phyloP scores from a whole-genome alignment of 495 filamentous ascomycete genomes.

The Penicillium ucsense region DNA sequence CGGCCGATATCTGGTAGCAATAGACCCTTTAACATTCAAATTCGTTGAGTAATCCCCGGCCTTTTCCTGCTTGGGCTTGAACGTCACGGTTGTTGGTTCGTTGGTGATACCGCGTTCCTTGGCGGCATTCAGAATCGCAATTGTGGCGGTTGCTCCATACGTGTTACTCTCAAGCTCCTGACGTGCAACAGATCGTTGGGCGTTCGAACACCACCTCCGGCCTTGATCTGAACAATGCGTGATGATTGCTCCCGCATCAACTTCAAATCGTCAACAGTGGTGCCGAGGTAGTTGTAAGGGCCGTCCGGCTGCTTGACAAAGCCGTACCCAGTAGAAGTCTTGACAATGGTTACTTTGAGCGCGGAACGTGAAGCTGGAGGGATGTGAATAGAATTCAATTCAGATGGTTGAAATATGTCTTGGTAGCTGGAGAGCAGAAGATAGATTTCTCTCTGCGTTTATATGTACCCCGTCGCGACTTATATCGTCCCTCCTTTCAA shows the following conservation, averaged over 20 bases:
- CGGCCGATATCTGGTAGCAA: too few species aligned
- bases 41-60: neutral
- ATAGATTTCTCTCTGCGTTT: too few species aligned
- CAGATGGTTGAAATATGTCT: too few species aligned
- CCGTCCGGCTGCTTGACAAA: slow-evolving; percentile 45
- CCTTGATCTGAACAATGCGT: slow-evolving; percentile 43
- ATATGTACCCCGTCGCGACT: too few species aligned
- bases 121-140: slow-evolving; percentile 45
- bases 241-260: slow-evolving; percentile 42
- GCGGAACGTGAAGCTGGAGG: slow-evolving; percentile 15
- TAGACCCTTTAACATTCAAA: neutral
- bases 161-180: slow-evolving; percentile 24
- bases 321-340: slow-evolving; percentile 49
- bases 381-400: too few species aligned
- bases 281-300: slow-evolving; percentile 40
- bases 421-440: too few species aligned
- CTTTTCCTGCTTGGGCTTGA: slow-evolving; percentile 2
- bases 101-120: slow-evolving; percentile 37
- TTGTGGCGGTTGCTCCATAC: slow-evolving; percentile 48
- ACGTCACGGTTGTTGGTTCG: slow-evolving; percentile 16
- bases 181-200: slow-evolving; percentile 27
- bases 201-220: slow-evolving; percentile 42
- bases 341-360: slow-evolving; percentile 42
- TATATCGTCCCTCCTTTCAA: too few species aligned
- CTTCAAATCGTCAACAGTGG: slow-evolving; percentile 38